phyloP scores from a whole-genome alignment of 2,329 filamentous ascomycete species.

The Grosmannia penicillata region DNA sequence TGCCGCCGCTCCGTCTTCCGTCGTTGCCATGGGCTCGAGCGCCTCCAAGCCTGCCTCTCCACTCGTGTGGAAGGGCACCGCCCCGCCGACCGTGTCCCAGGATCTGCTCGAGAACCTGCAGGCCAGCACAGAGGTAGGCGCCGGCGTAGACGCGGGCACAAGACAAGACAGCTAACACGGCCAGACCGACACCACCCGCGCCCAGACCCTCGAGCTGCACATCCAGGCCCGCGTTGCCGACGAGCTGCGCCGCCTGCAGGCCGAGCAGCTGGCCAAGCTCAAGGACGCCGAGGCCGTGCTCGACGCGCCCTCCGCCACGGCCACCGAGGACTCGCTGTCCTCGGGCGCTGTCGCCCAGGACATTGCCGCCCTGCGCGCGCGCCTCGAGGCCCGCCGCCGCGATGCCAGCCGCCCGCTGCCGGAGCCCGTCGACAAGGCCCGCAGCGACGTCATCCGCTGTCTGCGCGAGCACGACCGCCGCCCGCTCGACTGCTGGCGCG shows the following conservation, averaged over 20 bases:
- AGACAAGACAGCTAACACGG: background rate
- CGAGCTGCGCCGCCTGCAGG: slow-evolving; percentile 69
- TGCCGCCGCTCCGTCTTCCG: too few species aligned
- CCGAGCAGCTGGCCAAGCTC: slow-evolving; percentile 55
- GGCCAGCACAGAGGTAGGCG: slow-evolving; percentile 65
- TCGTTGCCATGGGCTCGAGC: slow-evolving; percentile 42
- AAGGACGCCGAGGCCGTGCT: slow-evolving; percentile 26
- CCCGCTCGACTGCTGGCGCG: slow-evolving; percentile 86
- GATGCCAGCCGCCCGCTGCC: slow-evolving; percentile 51
- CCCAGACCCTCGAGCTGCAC: slow-evolving; percentile 70
- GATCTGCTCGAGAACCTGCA: slow-evolving; percentile 73
- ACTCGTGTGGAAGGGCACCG: slow-evolving; percentile 36
- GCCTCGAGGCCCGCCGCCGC: slow-evolving; percentile 49
- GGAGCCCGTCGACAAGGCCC: slow-evolving; percentile 57
- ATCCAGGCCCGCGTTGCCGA: slow-evolving; percentile 75
- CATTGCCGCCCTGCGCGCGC: slow-evolving; percentile 40
- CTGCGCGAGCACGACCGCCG: slow-evolving; percentile 71
- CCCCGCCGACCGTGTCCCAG: slow-evolving; percentile 51
- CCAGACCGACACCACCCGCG: slow-evolving; percentile 78
- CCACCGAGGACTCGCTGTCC: background rate
- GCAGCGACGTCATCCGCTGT: slow-evolving; percentile 64
- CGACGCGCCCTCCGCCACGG: slow-evolving; percentile 4
- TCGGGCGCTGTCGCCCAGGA: slow-evolving; percentile 37
- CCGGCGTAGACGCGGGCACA: background rate
- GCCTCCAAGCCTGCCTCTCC: slow-evolving; percentile 37